Conservation (phyloP, 225 moss, liverwort and hornwort species). For the Bryoerythrophyllum caledonicum region DNA sequence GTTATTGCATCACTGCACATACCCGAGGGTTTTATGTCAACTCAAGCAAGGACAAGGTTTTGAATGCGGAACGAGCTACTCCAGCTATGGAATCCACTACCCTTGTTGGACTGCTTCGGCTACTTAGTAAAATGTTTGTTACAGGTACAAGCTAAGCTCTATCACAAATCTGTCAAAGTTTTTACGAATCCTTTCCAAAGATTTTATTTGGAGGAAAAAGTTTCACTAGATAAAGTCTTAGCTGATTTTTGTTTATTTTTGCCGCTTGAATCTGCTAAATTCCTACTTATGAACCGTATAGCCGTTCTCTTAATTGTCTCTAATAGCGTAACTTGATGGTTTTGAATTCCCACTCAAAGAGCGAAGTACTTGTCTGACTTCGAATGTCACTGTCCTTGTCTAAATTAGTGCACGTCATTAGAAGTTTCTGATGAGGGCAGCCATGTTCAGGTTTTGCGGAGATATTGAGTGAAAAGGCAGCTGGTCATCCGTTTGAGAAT, state of each 20-base stretch:
- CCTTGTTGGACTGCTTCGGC: slow-evolving; percentile 86
- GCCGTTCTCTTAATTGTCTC: neutral
- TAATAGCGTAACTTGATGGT: neutral
- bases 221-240: neutral
- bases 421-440: slow-evolving; percentile 3
- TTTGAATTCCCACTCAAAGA: neutral
- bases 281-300: neutral
- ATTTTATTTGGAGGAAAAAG: neutral
- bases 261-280: neutral
- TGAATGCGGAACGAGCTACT: slow-evolving; percentile 58
- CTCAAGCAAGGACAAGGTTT: slow-evolving; percentile 64
- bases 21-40: slow-evolving; percentile 76
- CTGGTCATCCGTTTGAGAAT: slow-evolving; percentile 93
- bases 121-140: slow-evolving; percentile 66
- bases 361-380: neutral
- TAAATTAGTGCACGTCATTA: neutral
- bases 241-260: neutral
- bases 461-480: slow-evolving; percentile 76
- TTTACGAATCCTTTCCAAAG: neutral
- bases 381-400: neutral
- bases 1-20: slow-evolving; percentile 61
- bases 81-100: slow-evolving; percentile 63
- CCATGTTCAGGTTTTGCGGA: slow-evolving; percentile 74
- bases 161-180: neutral
- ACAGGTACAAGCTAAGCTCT: slow-evolving; percentile 46